Evolutionary conservation across 1,139 yeast species (phyloP).

Genomic region (Eremothecium sinecaudum): DNA sequence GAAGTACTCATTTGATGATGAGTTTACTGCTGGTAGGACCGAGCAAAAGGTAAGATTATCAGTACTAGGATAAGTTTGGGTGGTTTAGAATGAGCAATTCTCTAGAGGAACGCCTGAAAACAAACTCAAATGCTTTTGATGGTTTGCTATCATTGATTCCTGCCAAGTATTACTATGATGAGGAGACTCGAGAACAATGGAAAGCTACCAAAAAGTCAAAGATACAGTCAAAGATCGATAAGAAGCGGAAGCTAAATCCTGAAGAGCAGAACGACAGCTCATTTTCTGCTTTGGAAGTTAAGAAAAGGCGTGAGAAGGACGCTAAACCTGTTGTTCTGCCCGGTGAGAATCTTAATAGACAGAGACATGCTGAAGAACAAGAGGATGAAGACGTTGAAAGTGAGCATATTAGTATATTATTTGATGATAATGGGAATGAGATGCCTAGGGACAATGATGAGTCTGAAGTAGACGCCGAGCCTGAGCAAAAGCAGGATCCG

Average conservation of each 20-base stretch:
- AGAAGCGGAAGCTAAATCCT: conserved; percentile 71
- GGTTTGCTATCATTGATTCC: conserved; percentile 87
- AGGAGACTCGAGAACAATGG: conserved; percentile 77
- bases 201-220: conserved; percentile 69
- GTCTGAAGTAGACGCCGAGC: conserved; percentile 8
- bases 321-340: conserved; percentile 58
- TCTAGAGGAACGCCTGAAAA: conserved; percentile 63
- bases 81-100: conserved; percentile 25
- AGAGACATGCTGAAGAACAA: conserved; percentile 8
- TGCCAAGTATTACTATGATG: conserved; percentile 81
- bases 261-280: conserved; percentile 41
- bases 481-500: conserved; percentile 8
- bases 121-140: conserved; percentile 81
- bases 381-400: conserved; percentile 14
- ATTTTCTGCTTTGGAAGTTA: conserved; percentile 60
- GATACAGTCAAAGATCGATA: conserved; percentile 51
- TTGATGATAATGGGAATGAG: conserved; percentile 74
- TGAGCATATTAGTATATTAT: conserved; percentile 38
- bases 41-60: too few relatives aligned
- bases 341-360: conserved; percentile 26
- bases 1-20: neutral
- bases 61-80: too few relatives aligned
- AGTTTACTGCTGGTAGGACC: too few relatives aligned
- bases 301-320: conserved; percentile 44
- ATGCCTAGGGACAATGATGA: too few relatives aligned